A percentile compares a stretch with the other conserved stretches of the same genome.
Evolutionary conservation across 2,329 filamentous ascomycete genomes (phyloP).

Genomic region (Sclerotinia sclerotiorum): DNA sequence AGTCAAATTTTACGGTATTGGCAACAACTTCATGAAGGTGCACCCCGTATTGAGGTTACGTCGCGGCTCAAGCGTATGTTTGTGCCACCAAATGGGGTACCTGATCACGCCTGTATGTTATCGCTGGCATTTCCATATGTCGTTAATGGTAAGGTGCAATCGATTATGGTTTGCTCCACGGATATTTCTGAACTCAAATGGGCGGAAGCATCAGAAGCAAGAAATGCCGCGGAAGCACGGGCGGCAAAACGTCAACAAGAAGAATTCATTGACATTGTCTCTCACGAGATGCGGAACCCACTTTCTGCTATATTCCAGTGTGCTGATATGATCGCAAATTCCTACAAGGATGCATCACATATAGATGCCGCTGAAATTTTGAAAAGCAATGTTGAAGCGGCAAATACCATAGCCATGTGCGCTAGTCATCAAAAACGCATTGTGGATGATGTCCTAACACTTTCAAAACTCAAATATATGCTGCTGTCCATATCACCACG

Average conservation of each 20-base stretch:
- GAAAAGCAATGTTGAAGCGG: constrained; percentile 64
- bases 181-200: constrained; percentile 38
- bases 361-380: constrained; percentile 50
- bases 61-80: constrained; percentile 36
- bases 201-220: constrained; percentile 39
- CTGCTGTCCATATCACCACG: constrained; percentile 71
- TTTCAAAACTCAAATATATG: constrained; percentile 74
- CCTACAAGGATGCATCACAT: constrained; percentile 29
- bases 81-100: constrained; percentile 33
- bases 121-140: constrained; percentile 31
- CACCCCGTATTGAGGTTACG: constrained; percentile 31
- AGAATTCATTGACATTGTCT: constrained; percentile 76
- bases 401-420: constrained; percentile 75
- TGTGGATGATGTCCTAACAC: constrained; percentile 71
- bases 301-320: constrained; percentile 74
- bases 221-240: constrained; percentile 53
- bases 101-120: constrained; percentile 34
- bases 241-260: constrained; percentile 70
- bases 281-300: constrained; percentile 72
- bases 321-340: constrained; percentile 66
- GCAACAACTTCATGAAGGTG: constrained; percentile 29
- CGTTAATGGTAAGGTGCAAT: constrained; percentile 32
- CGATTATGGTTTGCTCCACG: constrained; percentile 36
- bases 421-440: constrained; percentile 79
- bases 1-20: constrained; percentile 28